phyloP scores from a whole-genome alignment of 441 rosid genomes.

The Arabidopsis hybrid region DNA sequence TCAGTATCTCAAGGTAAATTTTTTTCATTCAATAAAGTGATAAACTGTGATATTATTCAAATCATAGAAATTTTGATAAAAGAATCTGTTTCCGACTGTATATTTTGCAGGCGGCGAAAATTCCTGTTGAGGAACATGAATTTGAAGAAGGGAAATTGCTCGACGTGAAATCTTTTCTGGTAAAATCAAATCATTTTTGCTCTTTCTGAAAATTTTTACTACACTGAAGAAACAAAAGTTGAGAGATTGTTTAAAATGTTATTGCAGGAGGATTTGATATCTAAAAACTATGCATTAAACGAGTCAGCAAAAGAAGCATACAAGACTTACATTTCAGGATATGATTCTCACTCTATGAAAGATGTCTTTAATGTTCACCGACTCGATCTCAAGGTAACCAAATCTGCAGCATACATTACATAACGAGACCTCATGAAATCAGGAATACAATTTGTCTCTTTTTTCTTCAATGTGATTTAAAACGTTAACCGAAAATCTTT shows the following conservation, averaged over 20 bases:
- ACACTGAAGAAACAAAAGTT: background rate
- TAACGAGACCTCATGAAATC: background rate
- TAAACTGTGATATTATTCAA: background rate
- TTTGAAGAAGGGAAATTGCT: constrained; percentile 77
- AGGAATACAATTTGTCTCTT: background rate
- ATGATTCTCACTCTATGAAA: constrained; percentile 96
- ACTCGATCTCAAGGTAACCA: constrained; percentile 81
- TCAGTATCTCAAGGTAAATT: constrained; percentile 75
- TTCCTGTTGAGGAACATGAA: constrained; percentile 85
- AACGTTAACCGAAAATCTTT: constrained; percentile 2
- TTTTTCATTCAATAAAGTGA: constrained; percentile 8
- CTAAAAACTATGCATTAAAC: constrained; percentile 72
- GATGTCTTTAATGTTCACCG: constrained; percentile 90
- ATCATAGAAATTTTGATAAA: background rate
- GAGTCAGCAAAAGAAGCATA: constrained; percentile 97
- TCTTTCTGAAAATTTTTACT: background rate
- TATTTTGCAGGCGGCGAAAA: constrained; percentile 74
- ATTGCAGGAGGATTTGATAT: constrained; percentile 83
- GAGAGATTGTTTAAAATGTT: background rate
- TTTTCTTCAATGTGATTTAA: background rate
- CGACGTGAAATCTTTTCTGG: constrained; percentile 87
- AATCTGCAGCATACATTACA: constrained; percentile 13
- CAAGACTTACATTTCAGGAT: constrained; percentile 88
- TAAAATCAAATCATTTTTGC: constrained; percentile 46
- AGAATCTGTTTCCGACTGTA: constrained; percentile 1